Percentiles rank a stretch among this genome's conserved stretches.
These are phyloP conservation scores for Mortierella claussenii DNA, from an alignment of 192 early-diverging fungal species.

Conservation along the genomic window DNA sequence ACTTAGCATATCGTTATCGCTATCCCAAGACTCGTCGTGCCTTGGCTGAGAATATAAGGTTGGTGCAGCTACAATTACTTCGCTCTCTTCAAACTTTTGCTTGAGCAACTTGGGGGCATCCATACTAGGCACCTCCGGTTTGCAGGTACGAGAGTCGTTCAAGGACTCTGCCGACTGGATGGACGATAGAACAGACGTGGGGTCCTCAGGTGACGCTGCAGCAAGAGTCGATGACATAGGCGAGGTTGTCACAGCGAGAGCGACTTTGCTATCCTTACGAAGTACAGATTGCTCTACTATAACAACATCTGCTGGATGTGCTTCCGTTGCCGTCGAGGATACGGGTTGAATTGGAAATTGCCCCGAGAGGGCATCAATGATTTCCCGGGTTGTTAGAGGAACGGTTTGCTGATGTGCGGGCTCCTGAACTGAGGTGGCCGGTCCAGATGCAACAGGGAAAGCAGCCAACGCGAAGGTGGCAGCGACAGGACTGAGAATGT, in stretches of 20 bases:
- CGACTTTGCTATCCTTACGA: no score
- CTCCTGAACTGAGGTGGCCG: not conserved
- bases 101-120: not conserved
- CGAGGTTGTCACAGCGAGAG: not conserved
- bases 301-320: not conserved
- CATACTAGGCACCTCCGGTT: not conserved
- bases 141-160: not conserved
- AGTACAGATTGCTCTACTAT: not conserved
- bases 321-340: not conserved
- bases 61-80: not conserved
- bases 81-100: not conserved
- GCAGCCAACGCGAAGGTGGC: not conserved
- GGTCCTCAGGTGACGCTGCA: not conserved
- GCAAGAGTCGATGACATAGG: not conserved
- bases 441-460: not conserved
- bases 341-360: constrained; percentile 41
- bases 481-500: constrained; percentile 11
- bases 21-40: constrained; percentile 2
- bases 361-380: constrained; percentile 44
- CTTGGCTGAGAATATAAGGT: not conserved
- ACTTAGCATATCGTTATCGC: constrained; percentile 22
- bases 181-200: not conserved
- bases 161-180: not conserved
- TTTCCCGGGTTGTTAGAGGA: constrained; percentile 38
- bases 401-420: constrained; percentile 6